Base-by-base conservation (phyloP, 164 flowering plant species). In the Piper betle region DNA sequence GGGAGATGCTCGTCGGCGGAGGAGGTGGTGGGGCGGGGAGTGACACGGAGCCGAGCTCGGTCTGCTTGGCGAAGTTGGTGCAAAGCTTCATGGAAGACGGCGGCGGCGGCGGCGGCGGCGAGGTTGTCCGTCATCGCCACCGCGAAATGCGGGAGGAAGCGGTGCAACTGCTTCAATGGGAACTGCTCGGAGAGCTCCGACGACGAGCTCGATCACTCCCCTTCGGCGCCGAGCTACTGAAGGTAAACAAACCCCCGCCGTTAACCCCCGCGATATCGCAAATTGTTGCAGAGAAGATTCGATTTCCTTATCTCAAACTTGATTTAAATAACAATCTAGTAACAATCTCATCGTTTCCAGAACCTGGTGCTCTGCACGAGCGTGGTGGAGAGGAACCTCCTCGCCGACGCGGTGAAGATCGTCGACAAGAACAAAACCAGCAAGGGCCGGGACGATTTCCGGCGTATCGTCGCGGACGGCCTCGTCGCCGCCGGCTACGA, bases 1-100 rank as follows among this genome's bases (percentile, higher is more conserved):
- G 61, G 4, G 83, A 64, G 55, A 65, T 58, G 50, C 2, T 15
- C 1, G 11, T 12, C 11, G 15, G 12, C 50, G 41, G 53, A n/a
- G 69, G 72, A 66, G 81, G 69, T 55, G 78, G 70, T 13, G 72
- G 60, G 5, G 33, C 20, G 20, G 66, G 59, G 8, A 56, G 42
- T n/a, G 67, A 85, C 48, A 80, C 84, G n/a, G 96, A 91, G 80
- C 97, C 97, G 63, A 91, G 86, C 77, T 86, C 97, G 1, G 81
- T 88, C 25, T 84, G 92, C 46, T 71, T 91, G 74, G 92, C 79
- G n/a, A 91, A 85, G 60, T 81, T 88, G 92, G 97, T 91, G 11
- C 88, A 85, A 76, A 86, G 68, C 59, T 91, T 81, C 77, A 84
- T 87, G 7, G 91, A 87, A 63, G 94, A 87, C 54, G 74, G 19